A percentile compares a stretch with the other conserved stretches of the same genome.
These are phyloP conservation scores for Epichloe typhina DNA, from an alignment of 2,329 filamentous ascomycete genomes.

Conservation along the genomic window DNA sequence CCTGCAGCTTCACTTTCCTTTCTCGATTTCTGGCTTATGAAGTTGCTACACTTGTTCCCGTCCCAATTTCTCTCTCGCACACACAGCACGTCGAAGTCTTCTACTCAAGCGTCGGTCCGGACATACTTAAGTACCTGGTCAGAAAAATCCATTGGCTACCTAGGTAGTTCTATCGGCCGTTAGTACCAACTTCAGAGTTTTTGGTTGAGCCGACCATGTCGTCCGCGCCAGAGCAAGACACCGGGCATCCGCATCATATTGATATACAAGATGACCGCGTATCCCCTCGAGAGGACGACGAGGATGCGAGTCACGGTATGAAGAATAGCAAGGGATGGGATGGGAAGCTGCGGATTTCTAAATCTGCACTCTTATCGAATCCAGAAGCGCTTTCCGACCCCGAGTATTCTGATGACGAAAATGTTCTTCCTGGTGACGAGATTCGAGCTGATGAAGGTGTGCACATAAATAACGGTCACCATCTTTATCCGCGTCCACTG, in stretches of 20 bases:
- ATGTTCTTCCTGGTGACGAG: constrained; percentile 56
- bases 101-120: background rate
- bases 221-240: constrained; percentile 24
- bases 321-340: constrained; percentile 64
- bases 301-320: constrained; percentile 32
- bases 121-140: background rate
- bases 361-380: constrained; percentile 49
- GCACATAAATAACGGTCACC: constrained; percentile 6
- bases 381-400: constrained; percentile 74
- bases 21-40: background rate
- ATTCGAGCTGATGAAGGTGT: constrained; percentile 73
- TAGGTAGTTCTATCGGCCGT: background rate
- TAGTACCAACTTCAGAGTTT: background rate
- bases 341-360: constrained; percentile 66
- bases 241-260: constrained; percentile 30
- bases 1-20: no score
- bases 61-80: background rate
- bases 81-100: background rate
- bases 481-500: constrained; percentile 2
- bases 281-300: constrained; percentile 23
- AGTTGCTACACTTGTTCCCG: background rate
- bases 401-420: constrained; percentile 65
- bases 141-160: background rate
- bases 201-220: background rate
- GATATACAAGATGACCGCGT: constrained; percentile 33